These are phyloP conservation scores for Calendula officinalis DNA, from an alignment of 129 eudicot species.

Conservation along the genomic window DNA sequence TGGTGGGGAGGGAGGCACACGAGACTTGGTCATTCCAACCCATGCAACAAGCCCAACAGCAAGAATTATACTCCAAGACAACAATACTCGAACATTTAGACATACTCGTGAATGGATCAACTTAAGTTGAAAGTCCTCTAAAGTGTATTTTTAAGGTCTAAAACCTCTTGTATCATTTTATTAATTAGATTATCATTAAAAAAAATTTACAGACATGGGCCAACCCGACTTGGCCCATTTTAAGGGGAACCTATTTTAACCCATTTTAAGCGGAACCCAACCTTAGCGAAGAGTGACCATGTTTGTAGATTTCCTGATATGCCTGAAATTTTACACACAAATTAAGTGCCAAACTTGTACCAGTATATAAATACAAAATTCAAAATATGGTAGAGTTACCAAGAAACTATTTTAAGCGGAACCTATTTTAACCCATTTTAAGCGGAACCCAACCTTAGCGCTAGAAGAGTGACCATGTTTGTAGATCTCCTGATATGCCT, in stretches of 20 bases:
- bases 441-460: constrained; percentile 27
- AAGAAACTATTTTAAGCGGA: too few relatives aligned
- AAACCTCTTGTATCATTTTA: not conserved
- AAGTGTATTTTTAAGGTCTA: not conserved
- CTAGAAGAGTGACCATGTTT: constrained; percentile 30
- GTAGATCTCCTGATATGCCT: constrained; percentile 51
- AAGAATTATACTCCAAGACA: constrained; percentile 54
- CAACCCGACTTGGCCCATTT: not conserved
- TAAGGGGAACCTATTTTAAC: not conserved
- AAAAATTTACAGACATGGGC: not conserved
- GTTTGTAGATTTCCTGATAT: constrained; percentile 39
- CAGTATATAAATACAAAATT: not conserved
- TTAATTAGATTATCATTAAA: too few relatives aligned
- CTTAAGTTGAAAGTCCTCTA: too few relatives aligned
- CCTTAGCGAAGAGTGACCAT: constrained; percentile 33
- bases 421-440: constrained; percentile 38
- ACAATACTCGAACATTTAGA: not conserved
- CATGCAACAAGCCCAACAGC: constrained; percentile 56
- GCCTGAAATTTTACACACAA: constrained; percentile 36
- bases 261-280: too few relatives aligned
- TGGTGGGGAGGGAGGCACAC: constrained; percentile 51
- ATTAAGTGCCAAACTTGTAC: not conserved
- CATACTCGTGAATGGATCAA: too few relatives aligned
- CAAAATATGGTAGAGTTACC: too few relatives aligned
- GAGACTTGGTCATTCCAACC: constrained; percentile 56